Conservation (phyloP, 495 filamentous ascomycete genomes). For the Trichoderma asperelloides region DNA sequence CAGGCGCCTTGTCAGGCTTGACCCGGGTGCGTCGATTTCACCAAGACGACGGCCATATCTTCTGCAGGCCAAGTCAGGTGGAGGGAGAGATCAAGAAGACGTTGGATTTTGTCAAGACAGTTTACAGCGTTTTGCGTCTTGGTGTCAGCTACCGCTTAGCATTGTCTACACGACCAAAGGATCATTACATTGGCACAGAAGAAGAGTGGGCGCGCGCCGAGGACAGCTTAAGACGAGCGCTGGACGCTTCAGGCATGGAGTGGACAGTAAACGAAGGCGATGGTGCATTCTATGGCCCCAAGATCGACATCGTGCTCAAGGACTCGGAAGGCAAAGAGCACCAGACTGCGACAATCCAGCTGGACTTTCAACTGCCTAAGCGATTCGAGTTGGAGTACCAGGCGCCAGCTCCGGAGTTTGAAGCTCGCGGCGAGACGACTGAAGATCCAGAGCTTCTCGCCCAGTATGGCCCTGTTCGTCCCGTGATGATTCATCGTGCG, state of each 20-base stretch:
- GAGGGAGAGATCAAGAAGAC: conserved; percentile 69
- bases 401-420: conserved; percentile 64
- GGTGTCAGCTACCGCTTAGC: conserved; percentile 61
- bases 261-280: conserved; percentile 75
- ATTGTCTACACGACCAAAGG: conserved; percentile 69
- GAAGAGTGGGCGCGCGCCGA: conserved; percentile 84
- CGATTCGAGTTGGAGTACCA: conserved; percentile 70
- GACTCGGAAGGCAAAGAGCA: conserved; percentile 83
- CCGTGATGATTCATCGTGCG: conserved; percentile 82
- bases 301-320: conserved; percentile 82
- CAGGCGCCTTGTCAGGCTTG: conserved; percentile 75
- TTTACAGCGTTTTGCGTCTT: conserved; percentile 67
- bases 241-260: conserved; percentile 53
- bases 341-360: conserved; percentile 85
- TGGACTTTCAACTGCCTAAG: conserved; percentile 88
- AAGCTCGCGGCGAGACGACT: conserved; percentile 44
- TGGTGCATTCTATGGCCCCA: conserved; percentile 91
- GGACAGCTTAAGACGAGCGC: conserved; percentile 55
- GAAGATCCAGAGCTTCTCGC: conserved; percentile 34
- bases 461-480: conserved; percentile 48
- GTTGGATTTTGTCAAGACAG: conserved; percentile 69
- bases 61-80: conserved; percentile 80
- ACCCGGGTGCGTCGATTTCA: conserved; percentile 90
- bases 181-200: conserved; percentile 66
- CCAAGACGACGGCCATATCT: conserved; percentile 94